phyloP scores from a whole-genome alignment of 2,329 filamentous ascomycete species.

The Xylaria multiplex region DNA sequence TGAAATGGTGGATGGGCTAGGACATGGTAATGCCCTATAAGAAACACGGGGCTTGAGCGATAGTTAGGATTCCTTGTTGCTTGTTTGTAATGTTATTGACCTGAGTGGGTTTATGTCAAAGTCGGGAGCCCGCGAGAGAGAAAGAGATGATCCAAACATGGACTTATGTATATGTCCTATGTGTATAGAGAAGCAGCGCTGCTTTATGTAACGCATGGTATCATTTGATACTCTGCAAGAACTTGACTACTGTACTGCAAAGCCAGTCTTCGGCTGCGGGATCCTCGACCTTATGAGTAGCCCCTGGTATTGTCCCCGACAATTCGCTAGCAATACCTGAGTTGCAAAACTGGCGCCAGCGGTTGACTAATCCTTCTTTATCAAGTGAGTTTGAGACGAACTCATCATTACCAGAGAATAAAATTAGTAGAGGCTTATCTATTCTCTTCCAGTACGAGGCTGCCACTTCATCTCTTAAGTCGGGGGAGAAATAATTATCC shows the following conservation, averaged over 20 bases:
- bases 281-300: conserved; percentile 61
- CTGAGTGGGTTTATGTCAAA: no score
- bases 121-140: no score
- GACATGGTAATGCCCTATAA: no score
- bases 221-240: conserved; percentile 50
- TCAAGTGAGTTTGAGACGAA: conserved; percentile 68
- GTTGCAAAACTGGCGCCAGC: conserved; percentile 62
- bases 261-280: conserved; percentile 61
- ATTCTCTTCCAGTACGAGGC: conserved; percentile 72
- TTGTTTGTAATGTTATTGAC: no score
- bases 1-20: no score
- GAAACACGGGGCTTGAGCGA: no score
- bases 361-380: conserved; percentile 64
- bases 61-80: no score
- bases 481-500: conserved; percentile 90
- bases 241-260: conserved; percentile 57
- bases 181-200: not conserved
- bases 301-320: conserved; percentile 64
- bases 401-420: conserved; percentile 74
- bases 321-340: conserved; percentile 59
- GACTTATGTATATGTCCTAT: not conserved
- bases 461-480: conserved; percentile 68
- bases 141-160: not conserved
- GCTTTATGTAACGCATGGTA: not conserved
- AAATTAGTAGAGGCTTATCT: conserved; percentile 67